These are phyloP conservation scores for Irpex sp. DNA, from an alignment of 1,284 basidiomycete genomes.

Conservation along the genomic window DNA sequence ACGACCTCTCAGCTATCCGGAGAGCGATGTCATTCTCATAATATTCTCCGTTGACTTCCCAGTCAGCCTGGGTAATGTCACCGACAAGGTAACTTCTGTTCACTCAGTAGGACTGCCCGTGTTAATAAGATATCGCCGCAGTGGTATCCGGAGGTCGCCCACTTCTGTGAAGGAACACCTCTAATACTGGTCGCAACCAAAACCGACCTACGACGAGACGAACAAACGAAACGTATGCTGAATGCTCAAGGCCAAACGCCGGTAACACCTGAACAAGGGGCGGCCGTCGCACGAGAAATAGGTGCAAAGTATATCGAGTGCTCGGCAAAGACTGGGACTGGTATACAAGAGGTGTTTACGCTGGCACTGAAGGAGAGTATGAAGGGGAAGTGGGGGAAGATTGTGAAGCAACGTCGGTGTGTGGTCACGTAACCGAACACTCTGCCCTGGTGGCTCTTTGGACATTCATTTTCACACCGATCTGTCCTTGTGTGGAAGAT, in stretches of 20 bases:
- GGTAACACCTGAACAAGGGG: slow-evolving; percentile 78
- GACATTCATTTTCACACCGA: slow-evolving; percentile 11
- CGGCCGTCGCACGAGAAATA: slow-evolving; percentile 83
- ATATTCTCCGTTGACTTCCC: slow-evolving; percentile 98
- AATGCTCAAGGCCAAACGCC: slow-evolving; percentile 88
- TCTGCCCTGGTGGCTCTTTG: neutral
- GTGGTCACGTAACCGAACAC: slow-evolving; percentile 57
- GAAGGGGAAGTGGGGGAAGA: slow-evolving; percentile 71
- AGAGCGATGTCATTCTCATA: slow-evolving; percentile 95
- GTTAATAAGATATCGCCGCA: slow-evolving; percentile 28
- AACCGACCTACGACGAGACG: slow-evolving; percentile 86
- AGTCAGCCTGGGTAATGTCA: slow-evolving; percentile 90
- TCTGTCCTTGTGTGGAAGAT: slow-evolving; percentile 23
- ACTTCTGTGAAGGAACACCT: slow-evolving; percentile 95
- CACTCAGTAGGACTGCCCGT: neutral
- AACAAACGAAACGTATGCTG: slow-evolving; percentile 88
- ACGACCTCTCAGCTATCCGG: slow-evolving; percentile 92
- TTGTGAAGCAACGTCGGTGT: slow-evolving; percentile 72
- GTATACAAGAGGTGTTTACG: slow-evolving; percentile 92
- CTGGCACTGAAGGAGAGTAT: slow-evolving; percentile 88
- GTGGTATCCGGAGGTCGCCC: slow-evolving; percentile 98
- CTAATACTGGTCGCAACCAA: slow-evolving; percentile 94
- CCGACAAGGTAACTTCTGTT: slow-evolving; percentile 71
- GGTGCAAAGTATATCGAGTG: slow-evolving; percentile 97
- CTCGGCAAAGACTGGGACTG: slow-evolving; percentile 86